Conservation (phyloP, 345 rosid species). For the Eucalyptus marginata region DNA sequence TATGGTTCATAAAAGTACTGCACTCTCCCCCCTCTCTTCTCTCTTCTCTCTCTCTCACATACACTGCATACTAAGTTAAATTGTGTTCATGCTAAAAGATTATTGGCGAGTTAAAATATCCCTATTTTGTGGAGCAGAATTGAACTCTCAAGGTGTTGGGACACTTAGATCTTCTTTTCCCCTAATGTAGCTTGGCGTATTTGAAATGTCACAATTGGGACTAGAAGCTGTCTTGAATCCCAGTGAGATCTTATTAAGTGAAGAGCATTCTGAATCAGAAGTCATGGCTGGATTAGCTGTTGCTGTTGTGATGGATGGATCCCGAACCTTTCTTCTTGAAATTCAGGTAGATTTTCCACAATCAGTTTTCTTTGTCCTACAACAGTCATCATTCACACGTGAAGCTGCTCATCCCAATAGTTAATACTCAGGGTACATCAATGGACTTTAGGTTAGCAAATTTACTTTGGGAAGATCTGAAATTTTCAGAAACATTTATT, state of each 20-base stretch:
- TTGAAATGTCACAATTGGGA: conserved; percentile 78
- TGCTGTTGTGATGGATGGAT: conserved; percentile 86
- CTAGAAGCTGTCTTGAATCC: conserved; percentile 70
- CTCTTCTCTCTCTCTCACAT: not conserved
- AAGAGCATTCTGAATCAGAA: conserved; percentile 61
- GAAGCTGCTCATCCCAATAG: not conserved
- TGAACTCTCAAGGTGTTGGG: not conserved
- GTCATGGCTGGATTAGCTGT: conserved; percentile 86
- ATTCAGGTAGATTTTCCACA: conserved; percentile 50
- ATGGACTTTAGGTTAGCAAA: not conserved
- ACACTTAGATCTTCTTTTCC: not conserved
- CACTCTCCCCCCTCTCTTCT: not conserved
- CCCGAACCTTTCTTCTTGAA: conserved; percentile 77
- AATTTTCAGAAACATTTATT: not conserved
- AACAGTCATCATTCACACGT: not conserved
- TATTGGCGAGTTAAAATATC: not conserved
- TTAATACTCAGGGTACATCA: not conserved
- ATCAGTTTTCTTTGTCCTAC: not conserved
- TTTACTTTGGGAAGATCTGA: not conserved
- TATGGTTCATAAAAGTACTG: not conserved
- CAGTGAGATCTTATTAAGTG: conserved; percentile 71
- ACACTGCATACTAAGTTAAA: not conserved
- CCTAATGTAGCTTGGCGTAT: conserved; percentile 73
- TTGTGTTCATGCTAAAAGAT: not conserved
- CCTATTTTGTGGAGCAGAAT: not conserved